These are phyloP conservation scores for Corynascus novoguineensis DNA, from an alignment of 495 filamentous ascomycete species.

Conservation along the genomic window DNA sequence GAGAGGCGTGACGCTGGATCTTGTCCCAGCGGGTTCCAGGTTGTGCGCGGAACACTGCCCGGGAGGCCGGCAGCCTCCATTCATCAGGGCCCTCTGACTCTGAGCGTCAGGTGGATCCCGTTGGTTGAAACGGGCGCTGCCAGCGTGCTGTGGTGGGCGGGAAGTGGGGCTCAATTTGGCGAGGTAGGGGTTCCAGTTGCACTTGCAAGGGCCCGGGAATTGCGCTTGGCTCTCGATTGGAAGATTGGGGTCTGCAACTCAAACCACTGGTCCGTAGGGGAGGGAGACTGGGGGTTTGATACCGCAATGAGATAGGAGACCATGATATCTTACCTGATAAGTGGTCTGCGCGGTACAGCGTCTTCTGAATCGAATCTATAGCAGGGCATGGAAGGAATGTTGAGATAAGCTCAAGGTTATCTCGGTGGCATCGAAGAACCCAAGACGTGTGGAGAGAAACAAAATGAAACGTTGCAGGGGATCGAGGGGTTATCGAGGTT, in stretches of 20 bases:
- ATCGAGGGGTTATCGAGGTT: background rate
- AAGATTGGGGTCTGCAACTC: background rate
- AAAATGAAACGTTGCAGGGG: background rate
- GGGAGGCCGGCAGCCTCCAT: background rate
- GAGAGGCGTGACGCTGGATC: background rate
- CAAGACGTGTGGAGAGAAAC: background rate
- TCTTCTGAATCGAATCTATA: background rate
- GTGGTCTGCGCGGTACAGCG: background rate
- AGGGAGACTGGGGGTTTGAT: no score
- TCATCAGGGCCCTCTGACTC: slow-evolving; percentile 2
- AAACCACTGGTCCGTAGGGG: no score
- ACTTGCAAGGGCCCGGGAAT: background rate
- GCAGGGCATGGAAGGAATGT: background rate
- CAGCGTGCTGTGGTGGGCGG: background rate
- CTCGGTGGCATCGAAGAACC: background rate
- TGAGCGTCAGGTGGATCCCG: background rate
- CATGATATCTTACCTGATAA: background rate
- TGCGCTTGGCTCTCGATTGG: background rate
- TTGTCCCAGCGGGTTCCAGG: background rate
- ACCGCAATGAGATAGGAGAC: background rate
- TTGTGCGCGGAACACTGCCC: no score
- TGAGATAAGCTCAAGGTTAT: background rate
- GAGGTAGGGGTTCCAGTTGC: background rate
- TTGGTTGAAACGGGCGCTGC: background rate
- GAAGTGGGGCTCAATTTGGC: slow-evolving; percentile 5